phyloP scores from a whole-genome alignment of 768 basidiomycete species.

The Lactarius tabidus region DNA sequence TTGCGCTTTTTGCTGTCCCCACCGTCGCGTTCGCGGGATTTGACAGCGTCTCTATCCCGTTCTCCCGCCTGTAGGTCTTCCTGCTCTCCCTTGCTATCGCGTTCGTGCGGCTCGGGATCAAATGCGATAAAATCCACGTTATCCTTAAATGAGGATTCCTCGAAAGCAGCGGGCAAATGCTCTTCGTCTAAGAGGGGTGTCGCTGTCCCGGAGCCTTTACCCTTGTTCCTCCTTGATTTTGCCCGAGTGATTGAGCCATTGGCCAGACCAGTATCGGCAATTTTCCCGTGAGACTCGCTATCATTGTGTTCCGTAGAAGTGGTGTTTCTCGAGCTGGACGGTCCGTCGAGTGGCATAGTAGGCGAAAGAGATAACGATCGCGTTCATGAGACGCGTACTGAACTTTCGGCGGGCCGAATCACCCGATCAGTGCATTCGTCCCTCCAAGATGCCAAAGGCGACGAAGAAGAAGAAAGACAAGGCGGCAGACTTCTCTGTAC shows the following conservation, averaged over 20 bases:
- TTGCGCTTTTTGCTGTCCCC: constrained; percentile 45
- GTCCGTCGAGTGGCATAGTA: not conserved
- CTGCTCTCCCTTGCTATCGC: constrained; percentile 5
- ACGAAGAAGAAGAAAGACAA: constrained; percentile 85
- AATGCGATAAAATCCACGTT: constrained; percentile 22
- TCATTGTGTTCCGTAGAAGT: not conserved
- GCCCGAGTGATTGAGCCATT: not conserved
- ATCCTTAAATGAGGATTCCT: constrained; percentile 15
- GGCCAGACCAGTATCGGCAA: constrained; percentile 8
- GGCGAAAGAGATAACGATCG: not conserved
- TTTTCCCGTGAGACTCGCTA: not conserved
- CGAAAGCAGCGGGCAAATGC: not conserved
- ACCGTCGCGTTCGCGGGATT: constrained; percentile 26
- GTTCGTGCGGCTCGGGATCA: constrained; percentile 25
- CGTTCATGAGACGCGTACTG: not conserved
- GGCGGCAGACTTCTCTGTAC: constrained; percentile 80
- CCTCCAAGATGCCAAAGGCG: constrained; percentile 68
- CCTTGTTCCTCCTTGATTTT: constrained; percentile 7
- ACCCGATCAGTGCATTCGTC: not conserved
- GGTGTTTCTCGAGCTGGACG: constrained; percentile 1
- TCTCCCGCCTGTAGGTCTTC: constrained; percentile 18
- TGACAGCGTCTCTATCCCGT: constrained; percentile 20
- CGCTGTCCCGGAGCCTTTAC: constrained; percentile 7
- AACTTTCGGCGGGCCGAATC: constrained; percentile 5
- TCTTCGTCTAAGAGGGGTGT: constrained; percentile 2